Evolutionary conservation across 129 eudicot genomes (phyloP).

Genomic region (Pittosporum tobira): DNA sequence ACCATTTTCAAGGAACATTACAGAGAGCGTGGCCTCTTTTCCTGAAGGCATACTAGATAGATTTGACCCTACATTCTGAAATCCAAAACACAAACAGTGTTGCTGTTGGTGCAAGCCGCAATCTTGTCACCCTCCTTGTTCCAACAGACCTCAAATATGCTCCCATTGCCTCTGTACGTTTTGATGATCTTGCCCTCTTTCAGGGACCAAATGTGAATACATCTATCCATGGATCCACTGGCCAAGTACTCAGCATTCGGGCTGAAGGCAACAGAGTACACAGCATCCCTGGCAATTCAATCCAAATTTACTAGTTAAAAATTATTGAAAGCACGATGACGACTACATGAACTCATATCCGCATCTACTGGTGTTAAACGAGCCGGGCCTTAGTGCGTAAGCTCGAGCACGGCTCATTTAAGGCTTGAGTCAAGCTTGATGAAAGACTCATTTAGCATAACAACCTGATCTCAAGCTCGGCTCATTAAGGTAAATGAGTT

Average conservation of each 20-base stretch:
- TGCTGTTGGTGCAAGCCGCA: constrained; percentile 37
- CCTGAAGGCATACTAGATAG: background rate
- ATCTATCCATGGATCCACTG: constrained; percentile 43
- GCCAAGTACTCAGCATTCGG: constrained; percentile 55
- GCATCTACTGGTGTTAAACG: too few relatives aligned
- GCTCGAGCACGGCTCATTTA: too few relatives aligned
- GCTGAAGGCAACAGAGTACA: constrained; percentile 46
- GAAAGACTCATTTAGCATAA: too few relatives aligned
- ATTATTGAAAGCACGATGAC: background rate
- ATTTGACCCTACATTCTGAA: constrained; percentile 23
- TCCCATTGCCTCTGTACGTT: constrained; percentile 33
- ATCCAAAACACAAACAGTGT: constrained; percentile 33
- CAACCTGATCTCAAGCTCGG: too few relatives aligned
- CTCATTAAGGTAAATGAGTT: too few relatives aligned
- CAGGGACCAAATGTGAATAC: constrained; percentile 42
- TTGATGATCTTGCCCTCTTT: constrained; percentile 41
- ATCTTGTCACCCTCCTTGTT: constrained; percentile 49
- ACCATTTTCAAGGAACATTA: background rate
- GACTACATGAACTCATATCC: constrained; percentile 4
- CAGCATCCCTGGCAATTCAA: constrained; percentile 35
- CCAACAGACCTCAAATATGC: constrained; percentile 49
- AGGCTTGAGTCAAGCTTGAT: too few relatives aligned
- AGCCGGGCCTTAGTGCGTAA: too few relatives aligned
- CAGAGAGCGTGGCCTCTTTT: background rate
- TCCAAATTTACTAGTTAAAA: background rate